Evolutionary conservation across 305 asterid genomes (phyloP), one percentile per base, ranked within the genome.

Genomic region (Caryopteris hybrid): DNA sequence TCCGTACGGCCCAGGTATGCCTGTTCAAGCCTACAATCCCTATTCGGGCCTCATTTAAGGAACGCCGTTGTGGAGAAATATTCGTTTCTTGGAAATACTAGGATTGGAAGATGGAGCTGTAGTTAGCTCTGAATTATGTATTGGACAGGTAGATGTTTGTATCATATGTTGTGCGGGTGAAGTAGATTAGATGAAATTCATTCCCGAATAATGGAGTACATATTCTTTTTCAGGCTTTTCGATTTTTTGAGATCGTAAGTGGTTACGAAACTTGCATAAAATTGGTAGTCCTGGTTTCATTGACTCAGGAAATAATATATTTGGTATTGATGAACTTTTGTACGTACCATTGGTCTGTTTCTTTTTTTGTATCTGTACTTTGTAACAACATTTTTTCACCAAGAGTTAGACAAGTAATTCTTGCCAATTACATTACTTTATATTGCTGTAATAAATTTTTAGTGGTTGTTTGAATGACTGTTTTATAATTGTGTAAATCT

Each of bases 11-110:
- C 54, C 87, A 14, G 86, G 88, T 71, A 80, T 91, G 93, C 95
- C 93, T 1, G 85, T 82, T 53, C 96, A 83, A 75, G 68, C 90
- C 47, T 80, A 91, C 82, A 85, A 87, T 70, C 96, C 95, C 38
- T 76, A 91, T 72, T 67, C 92, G 0, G 97, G 97, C 76, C 84
- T 85, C 83, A 82, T 86, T 43, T 90, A 77, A 88, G 22, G 20
- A 22, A 46, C 17, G 13, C 22, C 55, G n/a, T 42, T 2, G 8
- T 61, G 31, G 60, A n/a, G n/a, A 43, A 18, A 69, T 68, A 23
- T 51, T 52, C 63, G 42, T 58, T 55, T 17, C 29, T 55, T 56
- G 57, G 64, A 64, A 43, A 46, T 43, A 25, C 63, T 36, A 65
- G 77, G 75, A 43, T 54, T 12, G 53, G 39, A 74, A 41, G 56